Percentiles rank a stretch among this genome's conserved stretches.
phyloP scores from a whole-genome alignment of 441 rosid species.

The Populus trichocarpa region DNA sequence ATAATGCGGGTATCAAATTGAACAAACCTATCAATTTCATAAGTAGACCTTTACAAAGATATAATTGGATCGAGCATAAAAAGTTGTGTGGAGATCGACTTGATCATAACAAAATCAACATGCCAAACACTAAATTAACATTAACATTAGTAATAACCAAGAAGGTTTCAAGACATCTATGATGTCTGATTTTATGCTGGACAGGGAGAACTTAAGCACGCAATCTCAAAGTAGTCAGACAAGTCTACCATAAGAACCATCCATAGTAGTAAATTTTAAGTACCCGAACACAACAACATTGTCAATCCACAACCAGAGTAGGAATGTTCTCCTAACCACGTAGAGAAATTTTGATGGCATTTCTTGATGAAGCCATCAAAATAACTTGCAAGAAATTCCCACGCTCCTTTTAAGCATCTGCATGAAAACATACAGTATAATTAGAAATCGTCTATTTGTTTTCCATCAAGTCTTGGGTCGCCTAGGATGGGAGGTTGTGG shows the following conservation, averaged over 20 bases:
- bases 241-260: neutral
- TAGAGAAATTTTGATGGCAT: neutral
- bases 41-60: neutral
- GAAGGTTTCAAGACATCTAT: neutral
- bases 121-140: neutral
- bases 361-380: neutral
- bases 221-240: neutral
- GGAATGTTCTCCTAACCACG: neutral
- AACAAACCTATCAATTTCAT: too few relatives aligned
- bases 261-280: neutral
- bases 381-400: neutral
- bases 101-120: neutral
- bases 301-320: neutral
- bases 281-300: neutral
- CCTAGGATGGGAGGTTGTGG: neutral
- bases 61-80: neutral
- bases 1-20: too few relatives aligned
- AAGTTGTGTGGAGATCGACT: neutral
- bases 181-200: neutral
- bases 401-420: neutral
- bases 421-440: neutral
- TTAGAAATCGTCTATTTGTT: neutral
- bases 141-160: neutral
- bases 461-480: neutral
- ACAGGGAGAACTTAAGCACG: neutral